Conservation (phyloP, 345 rosid genomes). For the Salix koriyanagi region DNA sequence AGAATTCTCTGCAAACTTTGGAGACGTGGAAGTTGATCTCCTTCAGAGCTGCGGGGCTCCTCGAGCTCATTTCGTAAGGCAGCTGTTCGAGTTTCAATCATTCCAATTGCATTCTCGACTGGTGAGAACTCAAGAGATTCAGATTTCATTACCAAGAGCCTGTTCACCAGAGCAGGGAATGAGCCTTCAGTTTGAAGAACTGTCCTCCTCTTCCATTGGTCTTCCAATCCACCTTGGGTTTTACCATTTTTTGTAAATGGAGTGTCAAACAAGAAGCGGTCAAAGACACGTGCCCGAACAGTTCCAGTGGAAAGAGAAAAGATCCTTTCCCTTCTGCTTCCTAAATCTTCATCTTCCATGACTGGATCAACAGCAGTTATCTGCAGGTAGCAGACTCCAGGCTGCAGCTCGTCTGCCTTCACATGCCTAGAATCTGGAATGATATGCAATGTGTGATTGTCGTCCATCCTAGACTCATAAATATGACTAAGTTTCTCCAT, state of each 20-base stretch:
- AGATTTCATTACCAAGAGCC: slow-evolving; percentile 82
- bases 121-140: slow-evolving; percentile 98
- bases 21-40: slow-evolving; percentile 92
- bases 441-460: slow-evolving; percentile 74
- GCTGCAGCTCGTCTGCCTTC: slow-evolving; percentile 92
- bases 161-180: slow-evolving; percentile 91
- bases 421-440: slow-evolving; percentile 97
- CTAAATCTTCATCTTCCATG: slow-evolving; percentile 98
- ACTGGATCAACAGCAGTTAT: slow-evolving; percentile 97
- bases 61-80: slow-evolving; percentile 90
- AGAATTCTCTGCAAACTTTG: slow-evolving; percentile 98
- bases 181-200: slow-evolving; percentile 95
- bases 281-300: slow-evolving; percentile 89
- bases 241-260: slow-evolving; percentile 98
- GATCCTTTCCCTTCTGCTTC: slow-evolving; percentile 93
- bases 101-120: slow-evolving; percentile 96
- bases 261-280: slow-evolving; percentile 96
- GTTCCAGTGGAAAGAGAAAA: slow-evolving; percentile 94
- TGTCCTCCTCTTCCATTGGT: slow-evolving; percentile 97
- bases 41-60: slow-evolving; percentile 99
- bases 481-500: slow-evolving; percentile 98
- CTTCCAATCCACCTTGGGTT: slow-evolving; percentile 97
- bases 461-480: slow-evolving; percentile 91
- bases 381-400: slow-evolving; percentile 91
- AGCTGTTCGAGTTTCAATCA: slow-evolving; percentile 97